A percentile compares a stretch with the other conserved stretches of the same genome.
Conservation (phyloP, 345 rosid genomes). For the Hibiscus mutabilis region DNA sequence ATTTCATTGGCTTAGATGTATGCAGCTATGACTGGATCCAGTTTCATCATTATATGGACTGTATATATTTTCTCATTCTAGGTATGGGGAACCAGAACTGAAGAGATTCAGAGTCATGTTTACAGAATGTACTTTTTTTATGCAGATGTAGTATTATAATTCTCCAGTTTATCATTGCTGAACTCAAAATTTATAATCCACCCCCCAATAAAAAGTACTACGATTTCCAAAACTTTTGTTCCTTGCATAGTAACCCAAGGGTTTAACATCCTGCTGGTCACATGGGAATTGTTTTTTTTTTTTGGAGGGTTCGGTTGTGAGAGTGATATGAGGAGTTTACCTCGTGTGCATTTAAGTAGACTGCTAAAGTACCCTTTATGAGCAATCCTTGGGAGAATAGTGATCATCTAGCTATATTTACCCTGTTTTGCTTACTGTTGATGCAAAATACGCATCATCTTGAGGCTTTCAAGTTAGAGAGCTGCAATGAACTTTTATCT, state of each 20-base stretch:
- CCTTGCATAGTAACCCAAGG: background rate
- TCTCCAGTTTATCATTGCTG: background rate
- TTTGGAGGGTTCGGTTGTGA: background rate
- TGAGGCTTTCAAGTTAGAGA: too few relatives aligned
- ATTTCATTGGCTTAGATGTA: slow-evolving; percentile 1
- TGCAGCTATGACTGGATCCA: background rate
- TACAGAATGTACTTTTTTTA: slow-evolving; percentile 66
- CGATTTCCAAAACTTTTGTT: background rate
- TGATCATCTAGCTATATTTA: background rate
- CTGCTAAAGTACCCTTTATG: background rate
- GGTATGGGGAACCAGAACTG: slow-evolving; percentile 87
- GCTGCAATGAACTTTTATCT: too few relatives aligned
- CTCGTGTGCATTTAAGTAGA: background rate
- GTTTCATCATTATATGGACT: slow-evolving; percentile 6
- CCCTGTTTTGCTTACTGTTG: background rate
- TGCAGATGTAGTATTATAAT: slow-evolving; percentile 17
- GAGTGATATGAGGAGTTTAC: background rate
- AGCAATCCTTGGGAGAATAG: background rate
- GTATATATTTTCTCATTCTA: slow-evolving; percentile 25
- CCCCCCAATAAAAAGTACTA: background rate
- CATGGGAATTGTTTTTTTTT: background rate
- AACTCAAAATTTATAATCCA: background rate
- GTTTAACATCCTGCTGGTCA: background rate
- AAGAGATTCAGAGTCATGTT: slow-evolving; percentile 93
- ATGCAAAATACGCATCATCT: background rate